Evolutionary conservation across 345 rosid species (phyloP), one percentile per base, ranked within the genome.

Genomic region (Acer yangbiense): DNA sequence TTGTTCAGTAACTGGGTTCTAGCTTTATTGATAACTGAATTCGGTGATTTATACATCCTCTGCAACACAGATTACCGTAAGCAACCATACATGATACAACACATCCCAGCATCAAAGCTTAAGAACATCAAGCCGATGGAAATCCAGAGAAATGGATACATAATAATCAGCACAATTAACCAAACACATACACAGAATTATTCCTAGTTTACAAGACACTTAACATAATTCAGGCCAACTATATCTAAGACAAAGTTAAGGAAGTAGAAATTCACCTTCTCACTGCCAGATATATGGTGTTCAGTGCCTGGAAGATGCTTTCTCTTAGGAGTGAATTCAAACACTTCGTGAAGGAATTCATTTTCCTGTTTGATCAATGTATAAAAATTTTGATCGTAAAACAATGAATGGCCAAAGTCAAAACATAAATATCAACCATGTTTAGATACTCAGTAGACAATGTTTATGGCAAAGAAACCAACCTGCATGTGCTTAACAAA

Each of bases 401-500:
- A 57, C 12, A 73, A 16, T 13, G 14, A 10, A 43, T 9, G 29
- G n/a, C 17, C 61, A 32, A 41, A 20, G 67, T 0, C 18, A 17
- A 81, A 6, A 68, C 43, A 43, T 9, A 64, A 35, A 0, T 16
- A 52, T 29, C 14, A 65, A 75, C 2, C 46, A 69, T 32, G 29
- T 21, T 29, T 17, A 41, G n/a, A 58, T n/a, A 27, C 13, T 52
- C n/a, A 43, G 14, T 2, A 16, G 14, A 17, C 32, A 20, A 66
- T 32, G 23, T 17, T 35, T 9, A 20, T 8, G 57, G 35, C 3
- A 80, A 74, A 65, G 72, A 43, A 64, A 75, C 91, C 44, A 71
- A 95, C 99, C 97, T 89, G 97, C 95, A 96, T 90, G 86, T 96
- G 99, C 84, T 88, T 96, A 29, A 87, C 88, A 83, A 96, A 96